Percentiles rank a stretch among this genome's conserved stretches.
Conservation (phyloP, 1,139 yeast genomes). For the Hemisphaericaspora lyxosophila region DNA sequence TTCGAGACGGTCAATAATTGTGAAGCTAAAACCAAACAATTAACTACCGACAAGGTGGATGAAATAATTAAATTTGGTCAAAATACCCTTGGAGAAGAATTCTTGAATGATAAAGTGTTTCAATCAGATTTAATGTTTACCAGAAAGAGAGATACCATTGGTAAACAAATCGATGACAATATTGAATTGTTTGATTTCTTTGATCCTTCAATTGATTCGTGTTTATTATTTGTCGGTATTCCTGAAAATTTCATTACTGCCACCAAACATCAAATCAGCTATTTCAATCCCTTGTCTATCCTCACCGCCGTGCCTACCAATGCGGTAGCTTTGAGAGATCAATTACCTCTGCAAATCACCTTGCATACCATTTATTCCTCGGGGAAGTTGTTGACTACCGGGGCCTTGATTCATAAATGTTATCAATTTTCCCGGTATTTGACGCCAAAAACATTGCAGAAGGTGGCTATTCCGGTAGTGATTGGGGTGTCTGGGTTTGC, state of each 20-base stretch:
- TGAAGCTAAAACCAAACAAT: slow-evolving; percentile 65
- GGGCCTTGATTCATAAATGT: slow-evolving; percentile 37
- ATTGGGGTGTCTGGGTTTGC: slow-evolving; percentile 59
- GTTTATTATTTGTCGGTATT: slow-evolving; percentile 44
- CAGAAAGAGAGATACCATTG: slow-evolving; percentile 62
- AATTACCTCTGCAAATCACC: slow-evolving; percentile 40
- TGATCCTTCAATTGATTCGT: slow-evolving; percentile 69
- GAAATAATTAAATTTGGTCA: slow-evolving; percentile 67
- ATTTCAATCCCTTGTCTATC: slow-evolving; percentile 37
- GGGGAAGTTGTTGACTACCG: slow-evolving; percentile 44
- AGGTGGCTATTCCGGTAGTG: slow-evolving; percentile 45
- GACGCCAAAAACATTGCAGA: slow-evolving; percentile 32
- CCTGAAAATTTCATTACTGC: slow-evolving; percentile 33
- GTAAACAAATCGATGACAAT: slow-evolving; percentile 57
- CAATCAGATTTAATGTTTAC: slow-evolving; percentile 83
- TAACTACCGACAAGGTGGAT: slow-evolving; percentile 60
- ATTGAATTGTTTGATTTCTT: slow-evolving; percentile 70
- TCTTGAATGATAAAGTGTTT: slow-evolving; percentile 64
- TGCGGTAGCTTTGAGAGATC: slow-evolving; percentile 33
- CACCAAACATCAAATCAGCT: slow-evolving; percentile 30
- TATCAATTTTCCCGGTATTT: slow-evolving; percentile 30
- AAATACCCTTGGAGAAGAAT: slow-evolving; percentile 55
- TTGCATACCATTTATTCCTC: slow-evolving; percentile 46
- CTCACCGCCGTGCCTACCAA: slow-evolving; percentile 33
- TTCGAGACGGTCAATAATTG: slow-evolving; percentile 61